Base-by-base conservation (phyloP, 495 filamentous ascomycete species). In the Aspergillus haitiensis region DNA sequence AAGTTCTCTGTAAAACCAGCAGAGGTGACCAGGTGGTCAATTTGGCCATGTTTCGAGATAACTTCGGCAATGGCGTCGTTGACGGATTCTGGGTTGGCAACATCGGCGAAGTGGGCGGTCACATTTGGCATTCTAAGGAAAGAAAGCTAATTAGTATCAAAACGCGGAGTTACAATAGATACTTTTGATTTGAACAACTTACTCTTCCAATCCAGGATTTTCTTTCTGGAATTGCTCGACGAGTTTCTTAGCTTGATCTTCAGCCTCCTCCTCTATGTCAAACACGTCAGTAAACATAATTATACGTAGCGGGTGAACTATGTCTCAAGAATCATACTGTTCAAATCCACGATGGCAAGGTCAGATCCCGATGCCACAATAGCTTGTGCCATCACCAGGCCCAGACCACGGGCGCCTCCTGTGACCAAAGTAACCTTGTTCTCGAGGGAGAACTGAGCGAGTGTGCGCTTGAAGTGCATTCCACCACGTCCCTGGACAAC, bases 1-100 rank as follows among this genome's bases (percentile, higher is more conserved):
- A 92, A 96, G 75, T 97, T 97, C 77, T 98, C 94, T 7, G 89
- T 92, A 78, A 98, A 95, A 7, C 94, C 94, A 33, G 94, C 94
- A 7, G 93, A 96, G 31, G 93, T 97, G 59, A 98, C 93, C 33
- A 98, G 84, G 71, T 88, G 86, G 75, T 98, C 93, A 68, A 97
- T 89, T 67, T 86, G 84, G 69, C 88, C 87, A 70, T 96, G 91
- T 56, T 83, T 77, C 40, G 77, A 69, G 35, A 89, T 67, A 59
- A 97, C 84, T 55, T 91, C 88, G 34, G 80, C 77, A 44, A 97
- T 78, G 59, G 86, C 86, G 12, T 72, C 63, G 46, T 88, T 86
- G 52, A 97, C 92, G 3, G 90, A 93, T 27, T 84, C 82, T 10
- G 86, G 84, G 63, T 85, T 82, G 9, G 93, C 85, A 56, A 97